Evolutionary conservation across 2,329 filamentous ascomycete species (phyloP), one percentile per base, ranked within the genome.

Genomic region (Grosmannia clavigera): DNA sequence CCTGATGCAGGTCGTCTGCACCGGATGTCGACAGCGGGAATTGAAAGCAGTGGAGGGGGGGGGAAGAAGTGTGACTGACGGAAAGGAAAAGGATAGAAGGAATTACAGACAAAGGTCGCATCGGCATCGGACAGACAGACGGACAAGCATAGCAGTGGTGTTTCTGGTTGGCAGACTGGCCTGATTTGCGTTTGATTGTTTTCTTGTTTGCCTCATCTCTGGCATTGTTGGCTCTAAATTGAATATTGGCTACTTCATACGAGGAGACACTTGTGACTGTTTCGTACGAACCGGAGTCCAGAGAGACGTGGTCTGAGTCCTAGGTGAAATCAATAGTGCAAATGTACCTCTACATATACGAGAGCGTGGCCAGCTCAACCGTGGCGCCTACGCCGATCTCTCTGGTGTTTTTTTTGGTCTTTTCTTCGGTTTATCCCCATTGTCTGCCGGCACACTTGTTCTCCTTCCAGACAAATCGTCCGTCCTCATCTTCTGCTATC

Each of bases 21-120:
- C 82, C n/a, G 69, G 68, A 12, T 87, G 84, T 68, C 78, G 83
- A 64, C 75, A 79, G 66, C 75, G 73, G 64, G 81, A 86, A 70
- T 73, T 86, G 65, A 87, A 86, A 74, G 75, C 71, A n/a, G n/a
- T n/a, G n/a, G n/a, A n/a, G 19, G n/a, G 14, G 25, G 16, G 22
- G n/a, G 48, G 33, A n/a, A 22, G 22, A 22, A 22, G 22, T 22
- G 22, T 22, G 22, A 22, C 22, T 22, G 22, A 35, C 33, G 46
- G n/a, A 50, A 12, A 50, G 5, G 46, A 25, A 25, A 50, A n/a
- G n/a, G n/a, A 25, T 50, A 35, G 46, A n/a, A 50, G 19, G n/a
- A 22, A 22, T 22, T 22, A 53, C 16, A 53, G 33, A 22, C 22
- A 35, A 40, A 40, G 12, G 38, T 40, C 38, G 38, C 38, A 40